Evolutionary conservation across 805 yeast species (phyloP), one percentile per base, ranked within the genome.

Genomic region (Lipomyces kockii): DNA sequence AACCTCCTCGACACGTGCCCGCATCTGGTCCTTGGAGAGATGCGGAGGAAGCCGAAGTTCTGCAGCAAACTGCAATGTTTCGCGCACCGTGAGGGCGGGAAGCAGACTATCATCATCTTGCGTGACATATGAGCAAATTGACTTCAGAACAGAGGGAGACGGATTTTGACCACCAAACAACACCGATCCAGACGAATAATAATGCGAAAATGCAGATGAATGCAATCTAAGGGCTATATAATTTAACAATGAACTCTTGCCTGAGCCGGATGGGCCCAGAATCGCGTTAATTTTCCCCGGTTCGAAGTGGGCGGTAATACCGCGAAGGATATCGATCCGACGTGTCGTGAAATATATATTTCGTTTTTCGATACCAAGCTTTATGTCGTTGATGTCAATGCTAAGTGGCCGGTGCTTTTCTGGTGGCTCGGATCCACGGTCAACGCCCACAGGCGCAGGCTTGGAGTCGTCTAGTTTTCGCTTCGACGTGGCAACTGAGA

Each of bases 211-310:
- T 67, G 72, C 80, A 67, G 72, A 77, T 1, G 83, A 80, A 22
- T 78, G 77, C 9, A 87, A 75, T 62, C 95, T 81, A 27, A 87
- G 86, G 25, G 95, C 87, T 22, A 89, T 78, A 49, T 83, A 78
- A 74, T 88, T 89, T 70, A 89, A 77, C 56, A 90, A 75, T 0
- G 93, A 86, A 0, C 92, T 87, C 74, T 89, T 89, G 9, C 94
- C 95, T 0, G 90, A 86, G 0, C 94, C 94, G 0, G 92, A 89
- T 0, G 94, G 93, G 0, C 95, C 95, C 87, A 89, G 85, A 56
- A 89, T 88, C 3, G 88, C 91, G 74, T 88, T 89, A 9, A 90
- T 79, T 54, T 84, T 81, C 17, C 88, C 86, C 1, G 87, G 82
- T 35, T 78, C 77, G 73, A 89, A 87, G 6, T 72, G 69, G 0